phyloP scores from a whole-genome alignment of 139 green algal genomes.

The Chlamydomonas schloesseri region DNA sequence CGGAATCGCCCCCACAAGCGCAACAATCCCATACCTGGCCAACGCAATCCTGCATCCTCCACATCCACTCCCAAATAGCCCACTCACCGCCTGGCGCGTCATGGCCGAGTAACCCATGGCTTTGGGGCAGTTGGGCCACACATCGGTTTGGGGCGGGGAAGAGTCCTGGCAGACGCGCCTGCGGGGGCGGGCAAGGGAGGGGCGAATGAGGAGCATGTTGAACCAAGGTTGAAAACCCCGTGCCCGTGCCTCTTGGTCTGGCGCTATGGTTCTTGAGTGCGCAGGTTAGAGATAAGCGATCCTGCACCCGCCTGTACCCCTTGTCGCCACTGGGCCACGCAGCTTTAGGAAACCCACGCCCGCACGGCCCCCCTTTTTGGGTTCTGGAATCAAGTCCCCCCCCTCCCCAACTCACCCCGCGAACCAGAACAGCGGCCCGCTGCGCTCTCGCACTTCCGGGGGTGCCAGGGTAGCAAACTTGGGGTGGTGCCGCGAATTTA shows the following conservation, averaged over 20 bases:
- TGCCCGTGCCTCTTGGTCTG: too few relatives aligned
- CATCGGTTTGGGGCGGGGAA: not conserved
- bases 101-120: constrained; percentile 5
- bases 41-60: too few relatives aligned
- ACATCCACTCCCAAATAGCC: too few relatives aligned
- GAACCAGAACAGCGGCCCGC: constrained; percentile 49
- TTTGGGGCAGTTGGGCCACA: constrained; percentile 29
- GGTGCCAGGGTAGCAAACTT: not conserved
- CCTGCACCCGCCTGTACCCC: too few relatives aligned
- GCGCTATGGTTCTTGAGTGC: too few relatives aligned
- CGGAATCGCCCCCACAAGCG: not conserved
- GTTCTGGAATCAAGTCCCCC: too few relatives aligned
- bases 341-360: too few relatives aligned
- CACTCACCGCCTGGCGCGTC: constrained; percentile 16
- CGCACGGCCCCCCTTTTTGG: too few relatives aligned
- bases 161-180: constrained; percentile 52
- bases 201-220: not conserved
- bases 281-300: too few relatives aligned
- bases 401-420: constrained; percentile 40
- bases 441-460: not conserved
- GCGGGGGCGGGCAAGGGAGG: not conserved
- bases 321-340: too few relatives aligned
- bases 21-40: too few relatives aligned
- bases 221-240: too few relatives aligned
- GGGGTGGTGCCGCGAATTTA: constrained; percentile 31